Evolutionary conservation across 2,329 filamentous ascomycete genomes (phyloP), one percentile per base, ranked within the genome.

Genomic region (Fusarium duplospermum): DNA sequence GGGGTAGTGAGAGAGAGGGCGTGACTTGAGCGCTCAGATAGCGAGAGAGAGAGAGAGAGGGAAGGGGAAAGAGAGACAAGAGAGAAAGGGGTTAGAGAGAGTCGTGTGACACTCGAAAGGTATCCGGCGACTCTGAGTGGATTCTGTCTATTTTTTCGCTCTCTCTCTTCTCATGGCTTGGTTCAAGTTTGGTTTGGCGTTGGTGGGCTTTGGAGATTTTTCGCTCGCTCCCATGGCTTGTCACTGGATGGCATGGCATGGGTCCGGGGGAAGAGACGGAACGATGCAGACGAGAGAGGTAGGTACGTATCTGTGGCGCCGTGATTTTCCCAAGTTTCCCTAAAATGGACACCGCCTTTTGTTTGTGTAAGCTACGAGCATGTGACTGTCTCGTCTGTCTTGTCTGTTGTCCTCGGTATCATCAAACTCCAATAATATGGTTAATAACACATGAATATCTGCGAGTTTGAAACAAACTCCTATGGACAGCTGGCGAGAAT

Each of bases 91-190:
- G 47, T 52, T 52, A 52, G 27, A 52, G 50, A 66, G 52, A 74
- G 72, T 76, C 76, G 76, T 69, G 76, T 77, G 76, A 78, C 73
- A 69, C 45, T 72, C 50, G 56, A 72, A 66, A 45, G 38, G 61
- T 73, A 74, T 63, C 66, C 36, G 67, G 61, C 24, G 60, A 38
- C 31, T 62, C 47, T 62, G 33, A 24, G 45, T 63, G 45, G 61
- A 40, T 45, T 66, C 68, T 63, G 40, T 62, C 38, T 68, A 74
- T 67, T 63, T 62, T 64, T 66, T 33, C 22, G 13, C 52, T 36
- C 52, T 57, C 52, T 57, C 27, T 52, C 9, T 35, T 35, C 24
- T 35, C 24, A 22, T 64, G 52, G 35, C 67, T 66, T 59, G 66
- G 68, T 66, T 64, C 69, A 74, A 61, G 70, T 74, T 73, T 67